Evolutionary conservation across 106 monocot genomes (phyloP), one percentile per base, ranked within the genome.

Genomic region (Dioscorea alata): DNA sequence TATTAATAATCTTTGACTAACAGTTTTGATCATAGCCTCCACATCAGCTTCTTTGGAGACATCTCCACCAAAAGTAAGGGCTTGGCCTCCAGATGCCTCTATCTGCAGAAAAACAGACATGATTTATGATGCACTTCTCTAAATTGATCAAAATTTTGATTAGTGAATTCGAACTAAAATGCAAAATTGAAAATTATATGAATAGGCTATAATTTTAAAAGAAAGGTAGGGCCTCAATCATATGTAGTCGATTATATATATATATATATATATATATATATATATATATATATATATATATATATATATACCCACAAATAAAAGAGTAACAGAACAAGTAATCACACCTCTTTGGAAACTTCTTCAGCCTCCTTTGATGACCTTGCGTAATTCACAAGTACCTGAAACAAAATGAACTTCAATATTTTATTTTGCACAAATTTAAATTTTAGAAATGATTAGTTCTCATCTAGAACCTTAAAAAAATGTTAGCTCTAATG

Each of bases 371-470:
- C 97, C 33, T 85, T 92, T 71, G 92, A 84, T 72, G 97, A 99
- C 60, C 92, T 84, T 59, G 97, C 97, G 74, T 99, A 99, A 83
- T 99, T 99, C 48, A 99, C 89, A 68, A 99, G 85, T 49, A 99
- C 90, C 97, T 99, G 68, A 57, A 73, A 77, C 14, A 57, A 17
- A 68, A 67, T n/a, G n/a, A 2, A 28, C 16, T 20, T 8, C 6
- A n/a, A 12, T 13, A 49, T 17, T 49, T 18, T 2, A 13, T 22
- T n/a, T 4, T 33, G 2, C 4, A 3, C 17, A 34, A 33, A 33
- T 16, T 28, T 32, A 32, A 4, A 15, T 33, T 4, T 13, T 15
- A 0, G 17, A 15, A 33, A 16, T 33, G 15, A 13, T 34, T 16
- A 63, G 63, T 16, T 16, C 14, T 14, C 42, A 42, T 42, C 42